Evolutionary conservation across 202 grass and related monocot genomes (phyloP), one percentile per base, ranked within the genome.

Genomic region (Brachypodium distachyon): DNA sequence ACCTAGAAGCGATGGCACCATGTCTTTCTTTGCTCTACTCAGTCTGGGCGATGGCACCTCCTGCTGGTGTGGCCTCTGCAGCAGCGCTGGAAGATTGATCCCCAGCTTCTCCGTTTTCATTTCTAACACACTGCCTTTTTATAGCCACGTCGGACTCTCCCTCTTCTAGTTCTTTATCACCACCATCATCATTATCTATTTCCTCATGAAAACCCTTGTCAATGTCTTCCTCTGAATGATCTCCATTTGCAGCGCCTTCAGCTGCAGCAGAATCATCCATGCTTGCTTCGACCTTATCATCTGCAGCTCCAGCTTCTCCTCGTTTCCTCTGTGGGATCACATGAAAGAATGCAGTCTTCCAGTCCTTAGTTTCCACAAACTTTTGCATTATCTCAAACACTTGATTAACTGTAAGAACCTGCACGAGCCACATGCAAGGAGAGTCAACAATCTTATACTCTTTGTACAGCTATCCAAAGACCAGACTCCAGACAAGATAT

Each of bases 361-460:
- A 95, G 42, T 95, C 96, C 81, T 38, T 92, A 76, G 91, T 90
- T 89, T 98, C 96, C 56, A 88, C 72, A 61, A 92, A 98, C 81
- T 95, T 95, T 6, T 95, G 84, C 80, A 98, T 87, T 88, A 98
- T 98, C 79, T 98, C 96, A 18, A 90, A 95, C 17, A 95, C 95
- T 85, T 95, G 96, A 48, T 98, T 98, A 44, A 98, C 96, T 69
- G 91, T 98, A 62, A 98, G 89, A 70, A 98, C 91, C 96, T 95
- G 83, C 48, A 54, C 52, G 13, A 49, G 47, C 23, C 21, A 43
- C 3, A 27, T 14, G 22, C 1, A 58, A 22, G 18, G 12, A 38
- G 13, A 47, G 27, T 51, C 3, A 13, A 11, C 13, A 74, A 18
- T 27, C 67, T 60, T 42, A 17, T 10, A 43, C 6, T 60, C 18